Base-by-base conservation (phyloP, 139 green algal species). In the Chlamydomonas incerta region DNA sequence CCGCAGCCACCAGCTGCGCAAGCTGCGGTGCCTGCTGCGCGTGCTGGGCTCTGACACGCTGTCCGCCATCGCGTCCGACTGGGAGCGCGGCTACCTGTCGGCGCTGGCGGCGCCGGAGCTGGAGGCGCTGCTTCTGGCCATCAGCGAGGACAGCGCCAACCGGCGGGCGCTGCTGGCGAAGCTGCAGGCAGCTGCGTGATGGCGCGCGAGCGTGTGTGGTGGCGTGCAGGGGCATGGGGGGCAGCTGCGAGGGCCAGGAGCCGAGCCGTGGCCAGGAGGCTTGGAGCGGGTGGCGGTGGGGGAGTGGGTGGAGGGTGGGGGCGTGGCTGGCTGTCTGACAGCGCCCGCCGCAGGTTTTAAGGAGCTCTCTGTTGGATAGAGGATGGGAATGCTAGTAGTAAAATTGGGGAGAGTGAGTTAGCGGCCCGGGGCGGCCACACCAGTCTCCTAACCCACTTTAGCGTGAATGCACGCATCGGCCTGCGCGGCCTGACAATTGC, bases 111-210 rank as follows among this genome's bases (percentile, higher is more conserved):
- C 52, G 23, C 28, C 68, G 10, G 80, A 86, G 55, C 34, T 86
- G 28, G 80, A 86, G 57, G 47, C 33, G 9, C 34, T 86, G 33
- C 35, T 86, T 52, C 52, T 79, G 10, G 68, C 80, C 28, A 86
- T 79, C 28, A 71, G 52, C 35, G 80, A 77, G 37, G 69, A 86
- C 57, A 72, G 52, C 5, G 21, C 80, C 2, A 35, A 23, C 3
- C 52, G 80, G 26, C 50, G 80, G 28, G 80, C 68, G 6, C 37
- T 86, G 80, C 80, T 86, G 33, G 31, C 33, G 34, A 60, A 71
- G 68, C 55, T 86, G 68, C 80, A 52, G 46, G 26, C 14, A n/a
- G 33, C 33, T 1, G n/a, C 8, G 65, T 14, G 3, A 14, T 68
- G 62, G 2, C 2, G 24, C 2, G 62, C 62, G 13, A 31, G 24